Evolutionary conservation across 2,329 filamentous ascomycete genomes (phyloP).

Genomic region (Esteya vermicola): DNA sequence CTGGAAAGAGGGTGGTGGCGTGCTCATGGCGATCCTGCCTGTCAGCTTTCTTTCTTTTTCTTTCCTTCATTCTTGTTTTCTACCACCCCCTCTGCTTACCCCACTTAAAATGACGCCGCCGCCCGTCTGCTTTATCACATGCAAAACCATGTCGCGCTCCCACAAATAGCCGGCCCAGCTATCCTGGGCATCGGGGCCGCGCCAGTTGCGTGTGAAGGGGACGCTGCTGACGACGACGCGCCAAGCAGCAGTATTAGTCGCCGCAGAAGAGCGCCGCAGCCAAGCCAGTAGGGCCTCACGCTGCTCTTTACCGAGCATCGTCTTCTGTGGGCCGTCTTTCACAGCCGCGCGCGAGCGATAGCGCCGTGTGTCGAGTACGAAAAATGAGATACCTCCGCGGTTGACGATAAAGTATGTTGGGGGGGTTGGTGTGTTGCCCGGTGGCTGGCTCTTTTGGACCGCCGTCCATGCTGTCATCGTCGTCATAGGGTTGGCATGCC

Average conservation of each 20-base stretch:
- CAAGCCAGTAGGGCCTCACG: slow-evolving; percentile 66
- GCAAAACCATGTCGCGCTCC: slow-evolving; percentile 65
- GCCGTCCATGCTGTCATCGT: no score
- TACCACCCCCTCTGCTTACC: no score
- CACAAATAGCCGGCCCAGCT: slow-evolving; percentile 85
- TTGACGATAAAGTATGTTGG: slow-evolving; percentile 82
- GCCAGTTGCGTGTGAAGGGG: slow-evolving; percentile 96
- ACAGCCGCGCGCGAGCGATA: slow-evolving; percentile 58
- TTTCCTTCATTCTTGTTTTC: no score
- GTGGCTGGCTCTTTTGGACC: no score
- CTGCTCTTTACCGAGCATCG: slow-evolving; percentile 73
- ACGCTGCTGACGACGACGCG: slow-evolving; percentile 91
- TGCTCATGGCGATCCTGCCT: slow-evolving; percentile 70
- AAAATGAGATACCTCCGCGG: slow-evolving; percentile 83
- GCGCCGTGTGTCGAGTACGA: slow-evolving; percentile 81
- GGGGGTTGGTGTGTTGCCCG: no score
- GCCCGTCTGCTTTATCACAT: slow-evolving; percentile 81
- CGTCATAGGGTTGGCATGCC: slow-evolving; percentile 72
- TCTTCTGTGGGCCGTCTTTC: no score
- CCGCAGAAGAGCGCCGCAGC: no score
- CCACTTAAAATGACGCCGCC: slow-evolving; percentile 72
- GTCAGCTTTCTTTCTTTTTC: no score
- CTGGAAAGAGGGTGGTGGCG: slow-evolving; percentile 66
- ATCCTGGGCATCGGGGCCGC: slow-evolving; percentile 59
- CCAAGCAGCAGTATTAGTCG: slow-evolving; percentile 62